Evolutionary conservation across 225 moss, liverwort and hornwort species (phyloP).

Genomic region (Physcomitrellopsis africana): DNA sequence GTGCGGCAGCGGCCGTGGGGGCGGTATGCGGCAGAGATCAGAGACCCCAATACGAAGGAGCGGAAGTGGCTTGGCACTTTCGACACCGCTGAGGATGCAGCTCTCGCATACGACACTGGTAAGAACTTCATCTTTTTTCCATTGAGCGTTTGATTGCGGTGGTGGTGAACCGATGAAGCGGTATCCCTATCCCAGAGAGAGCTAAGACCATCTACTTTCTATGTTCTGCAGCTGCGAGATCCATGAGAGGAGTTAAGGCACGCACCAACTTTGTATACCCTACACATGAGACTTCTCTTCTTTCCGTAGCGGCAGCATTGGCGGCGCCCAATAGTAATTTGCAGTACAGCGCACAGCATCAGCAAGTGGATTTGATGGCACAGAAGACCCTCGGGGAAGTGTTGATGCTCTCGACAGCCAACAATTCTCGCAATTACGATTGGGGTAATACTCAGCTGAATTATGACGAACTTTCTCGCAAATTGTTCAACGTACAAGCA

Average conservation of each 20-base stretch:
- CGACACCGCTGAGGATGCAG: slow-evolving; percentile 58
- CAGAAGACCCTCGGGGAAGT: slow-evolving; percentile 43
- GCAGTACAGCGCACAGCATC: slow-evolving; percentile 34
- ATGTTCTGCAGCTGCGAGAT: slow-evolving; percentile 55
- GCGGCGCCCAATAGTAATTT: slow-evolving; percentile 27
- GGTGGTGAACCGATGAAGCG: no score
- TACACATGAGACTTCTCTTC: slow-evolving; percentile 45
- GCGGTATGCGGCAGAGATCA: slow-evolving; percentile 82
- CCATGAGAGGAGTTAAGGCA: slow-evolving; percentile 78
- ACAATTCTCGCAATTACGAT: slow-evolving; percentile 34
- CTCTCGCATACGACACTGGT: slow-evolving; percentile 75
- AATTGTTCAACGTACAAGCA: slow-evolving; percentile 13
- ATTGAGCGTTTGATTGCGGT: no score
- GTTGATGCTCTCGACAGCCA: slow-evolving; percentile 33
- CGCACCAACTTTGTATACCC: slow-evolving; percentile 82
- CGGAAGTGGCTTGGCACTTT: slow-evolving; percentile 87
- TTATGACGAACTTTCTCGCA: slow-evolving; percentile 25
- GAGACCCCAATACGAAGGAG: slow-evolving; percentile 75
- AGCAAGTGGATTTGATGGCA: slow-evolving; percentile 40
- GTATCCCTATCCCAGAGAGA: background rate
- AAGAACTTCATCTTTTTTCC: background rate
- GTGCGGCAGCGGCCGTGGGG: slow-evolving; percentile 92
- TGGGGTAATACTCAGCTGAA: slow-evolving; percentile 29
- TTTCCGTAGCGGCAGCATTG: slow-evolving; percentile 36
- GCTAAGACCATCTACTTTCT: background rate